Conservation (phyloP, 306 rosid species). For the Gleditsia sinensis region DNA sequence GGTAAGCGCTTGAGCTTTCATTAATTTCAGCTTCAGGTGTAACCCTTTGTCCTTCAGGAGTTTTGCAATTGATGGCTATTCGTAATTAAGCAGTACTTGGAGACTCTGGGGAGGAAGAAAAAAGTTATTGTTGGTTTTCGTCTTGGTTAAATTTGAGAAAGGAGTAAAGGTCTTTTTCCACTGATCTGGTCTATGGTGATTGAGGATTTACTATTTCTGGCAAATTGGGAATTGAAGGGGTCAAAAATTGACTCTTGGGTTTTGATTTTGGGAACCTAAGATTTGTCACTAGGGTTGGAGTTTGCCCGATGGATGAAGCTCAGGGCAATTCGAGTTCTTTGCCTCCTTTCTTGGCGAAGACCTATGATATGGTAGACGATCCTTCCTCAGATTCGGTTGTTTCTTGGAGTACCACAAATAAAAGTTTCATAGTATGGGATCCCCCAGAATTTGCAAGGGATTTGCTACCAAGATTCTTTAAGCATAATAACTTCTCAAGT, state of each 20-base stretch:
- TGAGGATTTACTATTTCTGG: constrained; percentile 30
- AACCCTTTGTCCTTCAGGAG: not conserved
- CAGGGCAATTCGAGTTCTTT: constrained; percentile 67
- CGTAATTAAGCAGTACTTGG: constrained; percentile 14
- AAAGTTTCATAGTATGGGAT: constrained; percentile 87
- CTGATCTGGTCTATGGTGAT: not conserved
- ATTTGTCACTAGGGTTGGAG: constrained; percentile 38
- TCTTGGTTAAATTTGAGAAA: constrained; percentile 13
- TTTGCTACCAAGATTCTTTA: constrained; percentile 81
- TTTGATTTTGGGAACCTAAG: constrained; percentile 41
- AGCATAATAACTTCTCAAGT: constrained; percentile 97
- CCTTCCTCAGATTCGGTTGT: constrained; percentile 65
- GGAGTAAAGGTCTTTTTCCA: not conserved
- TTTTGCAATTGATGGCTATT: constrained; percentile 20
- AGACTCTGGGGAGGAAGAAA: not conserved
- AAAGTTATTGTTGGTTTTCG: constrained; percentile 19
- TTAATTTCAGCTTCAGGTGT: not conserved
- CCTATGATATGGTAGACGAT: constrained; percentile 97
- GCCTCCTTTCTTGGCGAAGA: constrained; percentile 89
- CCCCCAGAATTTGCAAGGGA: constrained; percentile 78
- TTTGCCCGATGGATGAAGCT: constrained; percentile 79
- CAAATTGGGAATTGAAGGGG: constrained; percentile 25
- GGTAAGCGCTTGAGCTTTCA: not conserved
- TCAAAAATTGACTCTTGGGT: constrained; percentile 32
- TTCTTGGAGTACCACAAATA: constrained; percentile 68